Evolutionary conservation across 176 grass and related monocot genomes (phyloP), one percentile per base, ranked within the genome.

Genomic region (Stipa capillata): DNA sequence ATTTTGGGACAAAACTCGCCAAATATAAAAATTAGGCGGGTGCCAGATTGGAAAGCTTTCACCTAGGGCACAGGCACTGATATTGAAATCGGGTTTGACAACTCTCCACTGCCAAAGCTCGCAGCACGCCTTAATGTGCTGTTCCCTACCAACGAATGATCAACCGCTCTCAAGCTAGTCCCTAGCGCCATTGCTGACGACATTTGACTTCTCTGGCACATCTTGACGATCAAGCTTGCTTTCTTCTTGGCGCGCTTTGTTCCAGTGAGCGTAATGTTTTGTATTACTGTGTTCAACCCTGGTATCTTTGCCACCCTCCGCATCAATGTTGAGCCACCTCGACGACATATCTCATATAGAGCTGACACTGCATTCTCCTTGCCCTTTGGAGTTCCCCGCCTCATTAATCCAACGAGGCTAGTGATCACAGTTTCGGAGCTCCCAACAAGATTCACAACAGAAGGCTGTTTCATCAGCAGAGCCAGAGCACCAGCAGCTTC

Each of bases 281-380:
- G 89, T 67, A 98, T 74, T 80, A 94, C 54, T 1, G 76, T 79
- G 58, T 89, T 87, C 44, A 98, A 64, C 63, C 79, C 90, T 0
- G 89, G 92, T 44, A 77, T 78, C 60, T 41, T 89, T 47, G 83
- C 90, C 8, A 98, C 92, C 18, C 90, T 85, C 21, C 87, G 89
- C 49, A 69, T 70, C 80, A 98, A 50, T 6, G 61, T 16, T 6
- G 88, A 79, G 5, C 92, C 95, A 55, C 90, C 81, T 18, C 90
- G 79, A 6, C 89, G 85, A 62, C 92, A 98, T 65, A 98, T 87
- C 85, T 98, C 95, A 17, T 94, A 93, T 20, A 98, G 84, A 60
- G 95, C 95, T 17, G 95, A 91, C 28, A 98, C 91, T 35, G 95
- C 95, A 51, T 98, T 94, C 78, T 98, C 95, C 76, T 98, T 98